These are phyloP conservation scores for Yamadazyma conglobata DNA, from an alignment of 1,139 yeast species.

Conservation along the genomic window DNA sequence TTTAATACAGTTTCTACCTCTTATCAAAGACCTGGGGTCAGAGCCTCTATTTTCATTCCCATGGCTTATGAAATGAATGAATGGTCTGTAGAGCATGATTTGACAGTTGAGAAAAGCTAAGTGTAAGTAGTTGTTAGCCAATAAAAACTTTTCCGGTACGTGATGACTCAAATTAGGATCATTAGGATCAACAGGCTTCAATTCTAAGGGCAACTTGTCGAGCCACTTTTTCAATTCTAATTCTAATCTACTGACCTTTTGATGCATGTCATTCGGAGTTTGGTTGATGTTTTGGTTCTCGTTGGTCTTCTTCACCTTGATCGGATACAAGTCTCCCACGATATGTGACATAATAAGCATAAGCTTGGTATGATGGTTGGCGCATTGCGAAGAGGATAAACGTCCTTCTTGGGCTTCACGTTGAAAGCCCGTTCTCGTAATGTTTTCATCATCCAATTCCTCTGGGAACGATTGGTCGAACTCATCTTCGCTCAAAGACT, in stretches of 20 bases:
- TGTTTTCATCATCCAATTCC: slow-evolving; percentile 84
- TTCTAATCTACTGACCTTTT: slow-evolving; percentile 71
- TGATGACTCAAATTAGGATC: slow-evolving; percentile 15
- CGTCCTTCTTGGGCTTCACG: slow-evolving; percentile 37
- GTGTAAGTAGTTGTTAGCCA: slow-evolving; percentile 76
- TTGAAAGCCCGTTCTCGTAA: slow-evolving; percentile 60
- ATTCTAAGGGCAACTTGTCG: slow-evolving; percentile 65
- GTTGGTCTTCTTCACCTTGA: slow-evolving; percentile 22
- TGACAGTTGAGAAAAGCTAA: slow-evolving; percentile 80
- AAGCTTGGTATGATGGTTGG: slow-evolving; percentile 79
- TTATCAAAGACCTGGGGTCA: slow-evolving; percentile 50
- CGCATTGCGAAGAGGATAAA: slow-evolving; percentile 74
- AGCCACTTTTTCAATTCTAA: slow-evolving; percentile 73
- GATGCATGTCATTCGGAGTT: slow-evolving; percentile 46
- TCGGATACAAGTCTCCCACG: slow-evolving; percentile 42
- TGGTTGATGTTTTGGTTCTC: slow-evolving; percentile 10
- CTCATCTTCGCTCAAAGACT: slow-evolving; percentile 72
- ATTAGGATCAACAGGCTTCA: slow-evolving; percentile 67
- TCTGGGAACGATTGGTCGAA: slow-evolving; percentile 86
- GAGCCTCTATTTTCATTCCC: slow-evolving; percentile 39
- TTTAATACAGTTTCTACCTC: slow-evolving; percentile 82
- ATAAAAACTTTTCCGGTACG: slow-evolving; percentile 59
- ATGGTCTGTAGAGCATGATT: slow-evolving; percentile 83
- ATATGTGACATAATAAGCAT: slow-evolving; percentile 47
- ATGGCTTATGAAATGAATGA: slow-evolving; percentile 72